phyloP scores from a whole-genome alignment of 2,329 filamentous ascomycete species.

The Teratosphaeria viscida region DNA sequence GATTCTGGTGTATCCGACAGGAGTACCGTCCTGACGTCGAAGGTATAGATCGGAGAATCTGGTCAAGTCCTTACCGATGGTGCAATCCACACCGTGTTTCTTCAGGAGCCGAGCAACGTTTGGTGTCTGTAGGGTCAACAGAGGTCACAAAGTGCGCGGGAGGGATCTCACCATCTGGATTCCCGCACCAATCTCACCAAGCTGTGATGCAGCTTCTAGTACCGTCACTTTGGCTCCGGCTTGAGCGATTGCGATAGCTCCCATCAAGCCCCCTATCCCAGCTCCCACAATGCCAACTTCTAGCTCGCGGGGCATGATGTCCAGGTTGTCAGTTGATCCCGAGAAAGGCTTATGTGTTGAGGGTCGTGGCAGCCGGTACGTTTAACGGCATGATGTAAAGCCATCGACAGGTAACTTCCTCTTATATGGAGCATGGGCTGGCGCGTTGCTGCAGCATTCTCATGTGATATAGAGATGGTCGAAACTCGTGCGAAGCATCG shows the following conservation, averaged over 20 bases:
- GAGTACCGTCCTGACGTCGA: constrained; percentile 30
- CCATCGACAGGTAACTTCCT: not conserved
- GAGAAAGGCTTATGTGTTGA: not conserved
- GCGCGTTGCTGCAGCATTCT: not conserved
- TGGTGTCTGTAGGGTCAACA: constrained; percentile 29
- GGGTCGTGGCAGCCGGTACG: no score
- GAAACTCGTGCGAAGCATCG: not conserved
- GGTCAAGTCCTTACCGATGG: constrained; percentile 33
- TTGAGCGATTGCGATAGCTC: constrained; percentile 28
- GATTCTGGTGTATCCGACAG: constrained; percentile 29
- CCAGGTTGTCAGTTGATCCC: not conserved
- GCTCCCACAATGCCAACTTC: constrained; percentile 22
- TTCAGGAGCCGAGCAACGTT: constrained; percentile 32
- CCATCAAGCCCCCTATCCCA: constrained; percentile 30
- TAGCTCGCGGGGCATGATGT: constrained; percentile 8
- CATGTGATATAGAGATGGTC: not conserved
- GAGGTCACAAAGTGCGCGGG: not conserved
- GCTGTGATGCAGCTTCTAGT: constrained; percentile 27
- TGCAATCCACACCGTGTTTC: constrained; percentile 30
- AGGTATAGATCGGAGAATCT: constrained; percentile 32
- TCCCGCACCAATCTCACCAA: constrained; percentile 27
- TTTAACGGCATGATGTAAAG: no score
- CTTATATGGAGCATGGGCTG: not conserved
- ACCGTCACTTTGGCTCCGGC: constrained; percentile 28
- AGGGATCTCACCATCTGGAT: constrained; percentile 7